Conservation (phyloP, 345 rosid genomes). For the Carallia brachiata region DNA sequence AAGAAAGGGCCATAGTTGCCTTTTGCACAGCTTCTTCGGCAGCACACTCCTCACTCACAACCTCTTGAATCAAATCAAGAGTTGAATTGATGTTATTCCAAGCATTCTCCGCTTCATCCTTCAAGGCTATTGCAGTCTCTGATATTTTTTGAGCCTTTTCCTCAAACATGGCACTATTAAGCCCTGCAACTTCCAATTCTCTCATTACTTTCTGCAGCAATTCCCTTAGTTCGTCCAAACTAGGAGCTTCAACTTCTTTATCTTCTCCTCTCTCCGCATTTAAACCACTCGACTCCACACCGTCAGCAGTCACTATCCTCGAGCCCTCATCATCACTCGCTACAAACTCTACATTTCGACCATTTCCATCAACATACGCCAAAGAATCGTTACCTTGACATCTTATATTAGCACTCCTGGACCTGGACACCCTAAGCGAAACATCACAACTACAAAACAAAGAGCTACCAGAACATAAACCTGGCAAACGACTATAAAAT, state of each 20-base stretch:
- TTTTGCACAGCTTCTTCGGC: slow-evolving; percentile 75
- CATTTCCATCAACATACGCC: slow-evolving; percentile 55
- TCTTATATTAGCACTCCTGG: slow-evolving; percentile 29
- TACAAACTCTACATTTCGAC: slow-evolving; percentile 40
- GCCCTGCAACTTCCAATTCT: slow-evolving; percentile 74
- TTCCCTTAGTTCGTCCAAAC: slow-evolving; percentile 61
- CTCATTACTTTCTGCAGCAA: slow-evolving; percentile 51
- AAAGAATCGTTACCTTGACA: slow-evolving; percentile 73
- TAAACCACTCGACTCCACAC: slow-evolving; percentile 24
- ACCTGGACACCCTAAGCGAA: slow-evolving; percentile 29
- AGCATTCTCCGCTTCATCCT: slow-evolving; percentile 68
- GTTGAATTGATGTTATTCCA: slow-evolving; percentile 58
- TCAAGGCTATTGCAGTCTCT: slow-evolving; percentile 77
- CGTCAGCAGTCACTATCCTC: slow-evolving; percentile 23
- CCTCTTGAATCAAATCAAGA: slow-evolving; percentile 54
- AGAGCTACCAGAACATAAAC: slow-evolving; percentile 25
- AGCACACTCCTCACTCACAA: slow-evolving; percentile 54
- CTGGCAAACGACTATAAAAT: slow-evolving; percentile 26
- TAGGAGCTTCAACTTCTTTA: slow-evolving; percentile 35
- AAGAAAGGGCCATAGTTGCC: slow-evolving; percentile 79
- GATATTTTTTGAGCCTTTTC: slow-evolving; percentile 85
- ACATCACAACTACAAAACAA: slow-evolving; percentile 25
- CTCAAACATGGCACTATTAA: slow-evolving; percentile 78
- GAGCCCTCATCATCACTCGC: slow-evolving; percentile 35
- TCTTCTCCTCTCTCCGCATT: slow-evolving; percentile 36